phyloP scores from a whole-genome alignment of 1,284 basidiomycete genomes.

The Coniferiporia sulphurascens region DNA sequence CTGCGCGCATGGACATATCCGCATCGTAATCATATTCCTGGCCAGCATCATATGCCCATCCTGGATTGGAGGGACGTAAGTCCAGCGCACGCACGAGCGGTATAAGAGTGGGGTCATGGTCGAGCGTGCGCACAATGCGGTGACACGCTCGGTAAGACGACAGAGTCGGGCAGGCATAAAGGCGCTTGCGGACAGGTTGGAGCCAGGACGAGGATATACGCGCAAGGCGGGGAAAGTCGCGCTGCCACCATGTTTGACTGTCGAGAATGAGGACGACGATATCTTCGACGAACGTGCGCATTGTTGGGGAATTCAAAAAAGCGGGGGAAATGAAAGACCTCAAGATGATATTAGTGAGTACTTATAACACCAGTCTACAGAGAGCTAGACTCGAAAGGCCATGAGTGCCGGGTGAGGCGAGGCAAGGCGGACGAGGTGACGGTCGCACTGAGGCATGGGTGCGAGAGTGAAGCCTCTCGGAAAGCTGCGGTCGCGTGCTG shows the following conservation, averaged over 20 bases:
- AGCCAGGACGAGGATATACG: slow-evolving; percentile 45
- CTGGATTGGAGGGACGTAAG: slow-evolving; percentile 33
- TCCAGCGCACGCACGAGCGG: slow-evolving; percentile 39
- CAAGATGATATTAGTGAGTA: neutral
- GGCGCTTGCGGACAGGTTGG: slow-evolving; percentile 36
- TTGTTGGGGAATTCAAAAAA: neutral
- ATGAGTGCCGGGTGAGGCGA: neutral
- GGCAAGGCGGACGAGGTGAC: neutral
- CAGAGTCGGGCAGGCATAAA: slow-evolving; percentile 42
- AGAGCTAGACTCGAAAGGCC: neutral
- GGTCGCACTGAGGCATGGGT: too few relatives aligned
- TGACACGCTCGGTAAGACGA: slow-evolving; percentile 37
- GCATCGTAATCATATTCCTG: neutral
- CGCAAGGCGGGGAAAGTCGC: slow-evolving; percentile 43
- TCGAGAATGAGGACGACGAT: slow-evolving; percentile 49
- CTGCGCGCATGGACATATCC: slow-evolving; percentile 26
- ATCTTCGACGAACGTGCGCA: slow-evolving; percentile 40
- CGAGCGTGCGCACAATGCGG: slow-evolving; percentile 40
- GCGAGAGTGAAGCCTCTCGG: too few relatives aligned
- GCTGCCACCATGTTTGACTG: slow-evolving; percentile 47
- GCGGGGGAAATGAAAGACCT: neutral
- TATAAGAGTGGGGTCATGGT: slow-evolving; percentile 32
- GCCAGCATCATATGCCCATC: neutral
- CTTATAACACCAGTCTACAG: too few relatives aligned
- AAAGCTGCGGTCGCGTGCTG: too few relatives aligned